Conservation (phyloP, 805 yeast genomes). For the Wickerhamomyces kurtzmanii region DNA sequence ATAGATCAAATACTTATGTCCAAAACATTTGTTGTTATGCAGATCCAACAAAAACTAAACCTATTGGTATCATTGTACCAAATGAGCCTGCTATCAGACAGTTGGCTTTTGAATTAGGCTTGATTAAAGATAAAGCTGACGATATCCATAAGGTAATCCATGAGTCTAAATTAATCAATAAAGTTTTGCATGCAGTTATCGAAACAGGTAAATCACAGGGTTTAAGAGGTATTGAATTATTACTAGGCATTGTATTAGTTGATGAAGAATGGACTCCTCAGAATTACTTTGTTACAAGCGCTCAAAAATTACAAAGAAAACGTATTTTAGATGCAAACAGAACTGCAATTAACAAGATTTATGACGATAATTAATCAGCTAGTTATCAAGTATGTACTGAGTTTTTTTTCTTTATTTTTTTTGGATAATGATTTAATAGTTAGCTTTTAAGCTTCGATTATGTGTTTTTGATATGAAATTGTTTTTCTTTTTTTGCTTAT, state of each 20-base stretch:
- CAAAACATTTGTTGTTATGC: constrained; percentile 89
- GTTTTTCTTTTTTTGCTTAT: too few relatives aligned
- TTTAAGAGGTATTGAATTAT: constrained; percentile 74
- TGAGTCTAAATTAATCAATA: constrained; percentile 44
- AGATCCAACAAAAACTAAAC: constrained; percentile 79
- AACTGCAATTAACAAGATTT: constrained; percentile 59
- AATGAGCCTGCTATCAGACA: constrained; percentile 55
- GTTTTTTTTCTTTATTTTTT: too few relatives aligned
- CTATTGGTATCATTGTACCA: constrained; percentile 85
- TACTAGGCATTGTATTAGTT: constrained; percentile 66
- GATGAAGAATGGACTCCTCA: constrained; percentile 98
- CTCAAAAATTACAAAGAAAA: constrained; percentile 93
- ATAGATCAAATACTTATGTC: constrained; percentile 74
- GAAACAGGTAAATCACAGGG: constrained; percentile 78
- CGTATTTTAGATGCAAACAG: constrained; percentile 68
- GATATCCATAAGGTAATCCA: constrained; percentile 39
- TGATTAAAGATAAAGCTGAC: constrained; percentile 32
- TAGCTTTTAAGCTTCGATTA: too few relatives aligned
- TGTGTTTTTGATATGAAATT: too few relatives aligned
- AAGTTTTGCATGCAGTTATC: constrained; percentile 48
- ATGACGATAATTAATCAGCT: too few relatives aligned
- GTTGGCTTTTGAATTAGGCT: constrained; percentile 46
- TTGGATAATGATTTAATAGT: too few relatives aligned
- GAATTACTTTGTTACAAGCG: constrained; percentile 87
- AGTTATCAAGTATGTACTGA: too few relatives aligned